Base-by-base conservation (phyloP, 768 basidiomycete genomes). In the Collybiopsis confluens region DNA sequence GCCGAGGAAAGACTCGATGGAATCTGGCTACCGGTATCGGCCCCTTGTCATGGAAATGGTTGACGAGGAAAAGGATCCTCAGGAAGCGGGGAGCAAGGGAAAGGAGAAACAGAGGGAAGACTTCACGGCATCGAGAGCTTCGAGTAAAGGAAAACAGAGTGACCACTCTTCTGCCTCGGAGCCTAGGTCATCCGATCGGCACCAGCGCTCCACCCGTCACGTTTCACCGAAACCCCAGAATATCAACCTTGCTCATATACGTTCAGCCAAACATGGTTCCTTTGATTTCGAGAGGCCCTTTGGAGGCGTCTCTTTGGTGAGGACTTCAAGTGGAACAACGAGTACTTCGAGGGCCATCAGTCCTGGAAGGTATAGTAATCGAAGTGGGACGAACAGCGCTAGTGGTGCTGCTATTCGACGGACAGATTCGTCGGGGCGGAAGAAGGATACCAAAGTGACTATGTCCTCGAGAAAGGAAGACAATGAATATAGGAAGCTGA, bases 271-370 rank as follows among this genome's bases (percentile, higher is more conserved):
- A 62, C 85, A 86, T 58, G 86, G 86, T 4, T 86, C 82, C 61
- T 88, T 89, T 64, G 87, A 89, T 62, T 88, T 89, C 59, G 88
- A 89, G 66, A 73, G 86, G 33, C 86, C 87, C 0, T 57, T 66
- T 64, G 64, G 23, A 58, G 59, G n/a, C 66, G 73, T 57, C 67
- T 44, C 4, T 28, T 42, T 55, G 2, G 30, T 37, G n/a, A 44
- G 58, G 35, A 59, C 45, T 46, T 16, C 42, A 27, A 59, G 58
- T 20, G 55, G 46, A 20, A 46, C 46, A 4, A 54, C 58, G 3
- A 45, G 45, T 6, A 56, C 50, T 33, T 54, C 58, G 21, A 41
- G 41, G 18, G 33, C 33, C 10, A 41, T 41, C 16, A 73, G 68
- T 35, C n/a, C 28, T n/a, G 45, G 45, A 23, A 61, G 60, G 10